phyloP scores from a whole-genome alignment of 2,329 filamentous ascomycete genomes.

The Colletotrichum caudatum region DNA sequence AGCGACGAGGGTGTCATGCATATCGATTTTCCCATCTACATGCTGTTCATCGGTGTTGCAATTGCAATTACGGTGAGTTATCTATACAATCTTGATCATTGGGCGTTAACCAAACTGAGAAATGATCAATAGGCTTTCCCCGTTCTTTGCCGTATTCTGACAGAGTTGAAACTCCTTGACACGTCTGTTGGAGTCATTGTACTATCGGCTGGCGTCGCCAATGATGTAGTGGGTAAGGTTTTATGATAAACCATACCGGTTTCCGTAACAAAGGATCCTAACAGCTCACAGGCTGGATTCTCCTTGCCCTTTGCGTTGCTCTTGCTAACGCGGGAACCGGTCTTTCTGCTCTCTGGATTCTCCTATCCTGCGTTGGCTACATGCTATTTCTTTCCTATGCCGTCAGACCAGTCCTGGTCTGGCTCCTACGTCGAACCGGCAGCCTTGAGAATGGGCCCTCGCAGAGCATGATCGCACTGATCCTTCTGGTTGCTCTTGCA shows the following conservation, averaged over 20 bases:
- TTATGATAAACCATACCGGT: constrained; percentile 66
- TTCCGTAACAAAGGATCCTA: constrained; percentile 71
- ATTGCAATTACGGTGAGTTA: constrained; percentile 80
- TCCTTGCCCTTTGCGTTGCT: constrained; percentile 92
- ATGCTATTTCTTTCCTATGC: constrained; percentile 79
- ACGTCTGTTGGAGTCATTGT: constrained; percentile 90
- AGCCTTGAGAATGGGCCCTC: constrained; percentile 89
- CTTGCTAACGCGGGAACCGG: constrained; percentile 90
- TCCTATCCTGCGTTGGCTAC: constrained; percentile 82
- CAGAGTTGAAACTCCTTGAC: constrained; percentile 86
- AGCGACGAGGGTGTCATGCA: constrained; percentile 53
- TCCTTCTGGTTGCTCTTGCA: constrained; percentile 80
- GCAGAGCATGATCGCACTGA: constrained; percentile 85
- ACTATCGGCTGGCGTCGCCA: constrained; percentile 89
- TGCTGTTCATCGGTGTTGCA: constrained; percentile 88
- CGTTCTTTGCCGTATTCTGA: constrained; percentile 92
- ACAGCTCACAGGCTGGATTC: constrained; percentile 71
- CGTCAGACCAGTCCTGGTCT: constrained; percentile 80
- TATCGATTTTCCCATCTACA: constrained; percentile 67
- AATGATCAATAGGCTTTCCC: constrained; percentile 71
- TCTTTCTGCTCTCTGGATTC: constrained; percentile 84
- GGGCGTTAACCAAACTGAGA: neutral
- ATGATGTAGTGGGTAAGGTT: constrained; percentile 73
- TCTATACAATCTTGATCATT: too few species aligned
- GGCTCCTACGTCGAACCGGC: constrained; percentile 77